Evolutionary conservation across 2,329 filamentous ascomycete species (phyloP).

Genomic region (Nothophoma quercina): DNA sequence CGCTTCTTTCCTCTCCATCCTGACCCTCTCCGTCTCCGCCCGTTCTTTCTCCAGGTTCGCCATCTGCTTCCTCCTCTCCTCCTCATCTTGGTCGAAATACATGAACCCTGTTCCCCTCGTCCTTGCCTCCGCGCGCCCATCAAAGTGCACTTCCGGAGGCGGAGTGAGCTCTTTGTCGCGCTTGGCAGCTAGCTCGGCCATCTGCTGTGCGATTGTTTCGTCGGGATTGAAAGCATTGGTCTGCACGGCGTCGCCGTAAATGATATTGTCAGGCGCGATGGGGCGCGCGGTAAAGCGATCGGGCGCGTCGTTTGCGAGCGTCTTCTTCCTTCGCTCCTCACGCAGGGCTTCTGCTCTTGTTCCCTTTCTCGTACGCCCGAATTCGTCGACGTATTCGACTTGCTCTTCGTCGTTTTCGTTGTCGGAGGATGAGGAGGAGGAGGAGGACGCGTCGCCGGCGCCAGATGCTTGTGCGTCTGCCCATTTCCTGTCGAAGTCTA

Average conservation of each 20-base stretch:
- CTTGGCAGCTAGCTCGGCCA: slow-evolving; percentile 79
- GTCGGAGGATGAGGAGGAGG: slow-evolving; percentile 38
- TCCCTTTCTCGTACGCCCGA: slow-evolving; percentile 79
- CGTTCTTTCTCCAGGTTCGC: slow-evolving; percentile 72
- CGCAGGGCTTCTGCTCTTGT: slow-evolving; percentile 73
- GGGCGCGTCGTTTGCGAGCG: slow-evolving; percentile 60
- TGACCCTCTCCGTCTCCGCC: slow-evolving; percentile 70
- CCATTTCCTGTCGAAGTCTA: slow-evolving; percentile 98
- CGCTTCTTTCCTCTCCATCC: slow-evolving; percentile 57
- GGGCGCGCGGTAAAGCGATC: slow-evolving; percentile 75
- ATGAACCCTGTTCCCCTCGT: slow-evolving; percentile 92
- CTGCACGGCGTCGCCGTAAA: slow-evolving; percentile 88
- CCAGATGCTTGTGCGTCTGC: slow-evolving; percentile 67
- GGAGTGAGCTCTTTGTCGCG: slow-evolving; percentile 82
- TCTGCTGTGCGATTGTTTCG: slow-evolving; percentile 67
- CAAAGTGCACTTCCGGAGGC: slow-evolving; percentile 82
- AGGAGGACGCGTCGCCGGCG: slow-evolving; percentile 52
- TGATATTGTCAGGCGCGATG: slow-evolving; percentile 71
- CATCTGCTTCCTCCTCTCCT: slow-evolving; percentile 76
- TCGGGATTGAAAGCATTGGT: slow-evolving; percentile 81
- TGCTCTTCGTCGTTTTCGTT: slow-evolving; percentile 65
- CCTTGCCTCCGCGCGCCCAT: slow-evolving; percentile 81
- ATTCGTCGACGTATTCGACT: slow-evolving; percentile 92
- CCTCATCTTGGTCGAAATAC: slow-evolving; percentile 81
- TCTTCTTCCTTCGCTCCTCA: slow-evolving; percentile 65